These are phyloP conservation scores for Trichophyton simii DNA, from an alignment of 2,329 filamentous ascomycete genomes.

Conservation along the genomic window DNA sequence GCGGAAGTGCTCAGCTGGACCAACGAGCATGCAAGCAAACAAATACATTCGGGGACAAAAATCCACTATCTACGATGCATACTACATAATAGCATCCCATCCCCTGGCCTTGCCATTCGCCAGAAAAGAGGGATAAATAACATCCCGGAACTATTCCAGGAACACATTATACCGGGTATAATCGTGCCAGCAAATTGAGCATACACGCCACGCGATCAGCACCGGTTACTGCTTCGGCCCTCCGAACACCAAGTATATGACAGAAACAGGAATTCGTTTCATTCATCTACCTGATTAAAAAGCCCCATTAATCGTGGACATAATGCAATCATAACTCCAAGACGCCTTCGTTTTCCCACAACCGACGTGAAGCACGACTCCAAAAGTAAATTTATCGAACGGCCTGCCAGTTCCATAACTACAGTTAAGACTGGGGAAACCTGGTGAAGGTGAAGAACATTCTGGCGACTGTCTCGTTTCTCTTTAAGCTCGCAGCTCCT, in stretches of 20 bases:
- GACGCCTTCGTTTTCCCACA: slow-evolving; percentile 15
- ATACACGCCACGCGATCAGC: not conserved
- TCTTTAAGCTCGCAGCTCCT: slow-evolving; percentile 28
- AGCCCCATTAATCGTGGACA: not conserved
- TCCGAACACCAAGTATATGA: not conserved
- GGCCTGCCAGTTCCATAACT: not conserved
- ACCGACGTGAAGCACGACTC: slow-evolving; percentile 9
- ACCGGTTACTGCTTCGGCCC: not conserved
- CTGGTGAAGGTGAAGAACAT: not conserved
- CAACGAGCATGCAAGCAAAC: no score
- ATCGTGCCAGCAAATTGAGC: no score
- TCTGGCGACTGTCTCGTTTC: not conserved
- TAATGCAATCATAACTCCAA: slow-evolving; percentile 11
- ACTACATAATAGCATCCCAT: no score
- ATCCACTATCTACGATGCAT: no score
- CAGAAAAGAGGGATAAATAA: no score
- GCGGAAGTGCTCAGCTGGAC: no score
- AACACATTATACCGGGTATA: no score
- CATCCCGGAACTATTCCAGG: no score
- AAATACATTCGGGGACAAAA: no score
- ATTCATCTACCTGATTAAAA: not conserved
- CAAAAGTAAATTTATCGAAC: slow-evolving; percentile 2
- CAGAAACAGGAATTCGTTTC: not conserved
- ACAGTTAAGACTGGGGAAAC: not conserved
- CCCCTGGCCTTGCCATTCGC: no score